These are phyloP conservation scores for Tuber microsphaerosporum DNA, from an alignment of 495 filamentous ascomycete genomes.

Conservation along the genomic window DNA sequence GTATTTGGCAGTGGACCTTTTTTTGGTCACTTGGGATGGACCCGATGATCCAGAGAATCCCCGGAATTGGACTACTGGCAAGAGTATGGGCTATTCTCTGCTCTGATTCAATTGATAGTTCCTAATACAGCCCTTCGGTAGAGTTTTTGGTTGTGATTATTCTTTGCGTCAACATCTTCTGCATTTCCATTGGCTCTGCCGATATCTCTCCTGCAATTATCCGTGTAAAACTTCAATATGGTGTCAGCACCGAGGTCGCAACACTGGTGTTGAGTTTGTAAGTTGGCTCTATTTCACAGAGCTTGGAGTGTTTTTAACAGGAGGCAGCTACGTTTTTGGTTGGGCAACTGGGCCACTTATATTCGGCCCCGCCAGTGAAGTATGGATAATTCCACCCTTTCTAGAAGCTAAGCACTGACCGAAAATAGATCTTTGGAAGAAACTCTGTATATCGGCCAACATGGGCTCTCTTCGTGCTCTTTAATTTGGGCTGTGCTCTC, in stretches of 20 bases:
- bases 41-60: background rate
- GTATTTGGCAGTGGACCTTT: background rate
- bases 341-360: background rate
- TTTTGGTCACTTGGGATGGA: background rate
- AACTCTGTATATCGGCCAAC: constrained; percentile 61
- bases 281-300: background rate
- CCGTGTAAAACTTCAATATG: background rate
- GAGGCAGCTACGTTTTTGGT: background rate
- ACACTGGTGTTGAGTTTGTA: background rate
- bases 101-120: background rate
- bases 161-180: background rate
- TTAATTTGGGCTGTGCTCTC: constrained; percentile 60
- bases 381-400: background rate
- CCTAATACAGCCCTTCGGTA: background rate
- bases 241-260: background rate
- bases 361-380: background rate
- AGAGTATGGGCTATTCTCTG: background rate
- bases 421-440: constrained; percentile 60
- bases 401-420: background rate
- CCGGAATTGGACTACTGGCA: background rate
- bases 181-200: background rate
- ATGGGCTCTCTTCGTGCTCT: constrained; percentile 73
- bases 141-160: background rate
- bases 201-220: background rate
- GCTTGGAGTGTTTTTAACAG: background rate